These are phyloP conservation scores for Penicillium sp. DNA, from an alignment of 2,329 filamentous ascomycete species.

Conservation along the genomic window DNA sequence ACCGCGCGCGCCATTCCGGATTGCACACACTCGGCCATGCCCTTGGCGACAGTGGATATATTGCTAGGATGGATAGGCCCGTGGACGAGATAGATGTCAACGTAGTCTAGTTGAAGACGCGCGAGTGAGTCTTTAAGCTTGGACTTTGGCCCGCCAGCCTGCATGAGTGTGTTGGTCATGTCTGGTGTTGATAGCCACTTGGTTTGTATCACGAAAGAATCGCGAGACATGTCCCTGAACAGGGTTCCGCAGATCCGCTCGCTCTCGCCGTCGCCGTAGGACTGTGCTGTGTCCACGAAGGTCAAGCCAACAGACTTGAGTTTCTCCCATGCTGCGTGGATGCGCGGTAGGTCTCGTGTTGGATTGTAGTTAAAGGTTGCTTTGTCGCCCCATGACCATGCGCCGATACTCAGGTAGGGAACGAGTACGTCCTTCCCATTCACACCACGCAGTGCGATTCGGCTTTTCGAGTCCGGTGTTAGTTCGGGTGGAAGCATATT, in stretches of 20 bases:
- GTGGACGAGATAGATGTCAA: constrained; percentile 46
- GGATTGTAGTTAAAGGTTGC: constrained; percentile 35
- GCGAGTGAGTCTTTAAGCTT: constrained; percentile 39
- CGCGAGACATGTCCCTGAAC: constrained; percentile 36
- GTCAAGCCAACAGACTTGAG: constrained; percentile 38
- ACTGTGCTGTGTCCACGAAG: constrained; percentile 47
- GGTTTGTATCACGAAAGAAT: constrained; percentile 42
- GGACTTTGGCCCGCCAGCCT: constrained; percentile 34
- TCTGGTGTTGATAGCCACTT: constrained; percentile 38
- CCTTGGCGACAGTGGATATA: constrained; percentile 42
- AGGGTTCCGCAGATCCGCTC: constrained; percentile 44
- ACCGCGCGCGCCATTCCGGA: constrained; percentile 41
- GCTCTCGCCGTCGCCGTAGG: constrained; percentile 43
- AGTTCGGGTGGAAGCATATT: constrained; percentile 22
- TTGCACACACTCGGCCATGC: constrained; percentile 45
- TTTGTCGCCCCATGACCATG: constrained; percentile 32
- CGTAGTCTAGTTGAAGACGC: constrained; percentile 40
- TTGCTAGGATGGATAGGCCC: constrained; percentile 44
- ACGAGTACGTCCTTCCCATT: constrained; percentile 24
- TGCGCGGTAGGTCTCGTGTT: constrained; percentile 30
- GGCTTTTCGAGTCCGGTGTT: constrained; percentile 17
- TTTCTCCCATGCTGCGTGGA: constrained; percentile 40
- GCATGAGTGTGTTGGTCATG: constrained; percentile 32
- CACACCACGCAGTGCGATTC: constrained; percentile 22
- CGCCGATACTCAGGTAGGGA: constrained; percentile 28